phyloP scores from a whole-genome alignment of 2,329 filamentous ascomycete species.

The Fusarium citri region DNA sequence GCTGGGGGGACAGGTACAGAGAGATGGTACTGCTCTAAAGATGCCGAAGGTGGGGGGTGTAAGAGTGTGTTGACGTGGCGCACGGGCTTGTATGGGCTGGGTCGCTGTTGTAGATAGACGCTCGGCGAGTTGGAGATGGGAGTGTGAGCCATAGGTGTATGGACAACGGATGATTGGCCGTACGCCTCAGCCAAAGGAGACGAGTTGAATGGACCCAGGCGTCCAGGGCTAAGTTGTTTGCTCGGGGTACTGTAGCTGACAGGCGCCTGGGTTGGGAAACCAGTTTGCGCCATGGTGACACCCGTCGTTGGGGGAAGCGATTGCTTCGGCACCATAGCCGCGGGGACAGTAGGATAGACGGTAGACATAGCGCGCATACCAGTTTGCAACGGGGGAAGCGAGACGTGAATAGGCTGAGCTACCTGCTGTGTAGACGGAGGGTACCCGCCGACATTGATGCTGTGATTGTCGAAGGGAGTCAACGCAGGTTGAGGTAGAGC shows the following conservation, averaged over 20 bases:
- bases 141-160: slow-evolving; percentile 68
- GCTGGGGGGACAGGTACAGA: slow-evolving; percentile 68
- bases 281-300: slow-evolving; percentile 37
- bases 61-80: slow-evolving; percentile 91
- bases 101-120: slow-evolving; percentile 85
- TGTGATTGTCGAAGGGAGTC: slow-evolving; percentile 48
- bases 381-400: slow-evolving; percentile 71
- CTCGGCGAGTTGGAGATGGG: slow-evolving; percentile 86
- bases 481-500: slow-evolving; percentile 16
- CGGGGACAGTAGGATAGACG: slow-evolving; percentile 72
- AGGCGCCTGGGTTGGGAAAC: slow-evolving; percentile 48
- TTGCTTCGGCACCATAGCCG: slow-evolving; percentile 54
- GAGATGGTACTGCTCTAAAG: slow-evolving; percentile 79
- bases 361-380: slow-evolving; percentile 79
- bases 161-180: slow-evolving; percentile 62
- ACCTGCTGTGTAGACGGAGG: slow-evolving; percentile 47
- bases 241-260: slow-evolving; percentile 62
- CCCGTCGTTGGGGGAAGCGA: slow-evolving; percentile 42
- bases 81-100: slow-evolving; percentile 92
- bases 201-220: slow-evolving; percentile 63
- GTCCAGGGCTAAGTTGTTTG: slow-evolving; percentile 65
- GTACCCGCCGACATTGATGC: slow-evolving; percentile 55
- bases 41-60: slow-evolving; percentile 84
- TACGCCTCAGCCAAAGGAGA: slow-evolving; percentile 76
- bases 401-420: slow-evolving; percentile 54